These are phyloP conservation scores for Gloeopeniophorella convolvens DNA, from an alignment of 768 basidiomycete genomes.

Conservation along the genomic window DNA sequence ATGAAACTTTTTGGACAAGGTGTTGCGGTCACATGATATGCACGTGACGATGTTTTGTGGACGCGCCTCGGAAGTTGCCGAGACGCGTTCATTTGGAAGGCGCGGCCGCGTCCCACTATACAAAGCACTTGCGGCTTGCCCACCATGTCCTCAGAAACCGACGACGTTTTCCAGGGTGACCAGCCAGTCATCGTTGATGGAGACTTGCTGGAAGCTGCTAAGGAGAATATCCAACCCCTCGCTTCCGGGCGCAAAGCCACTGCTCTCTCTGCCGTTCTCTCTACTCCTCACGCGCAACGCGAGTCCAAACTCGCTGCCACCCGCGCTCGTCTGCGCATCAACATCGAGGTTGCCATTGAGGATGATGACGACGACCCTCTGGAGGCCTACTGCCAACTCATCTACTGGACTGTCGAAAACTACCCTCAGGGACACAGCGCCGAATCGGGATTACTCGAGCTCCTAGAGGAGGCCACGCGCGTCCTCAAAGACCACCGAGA, in stretches of 20 bases:
- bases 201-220: constrained; percentile 74
- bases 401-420: constrained; percentile 90
- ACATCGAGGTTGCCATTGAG: constrained; percentile 62
- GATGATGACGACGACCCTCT: constrained; percentile 76
- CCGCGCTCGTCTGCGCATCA: constrained; percentile 60
- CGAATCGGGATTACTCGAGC: constrained; percentile 84
- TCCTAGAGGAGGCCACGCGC: constrained; percentile 88
- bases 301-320: constrained; percentile 62
- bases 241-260: constrained; percentile 75
- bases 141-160: constrained; percentile 1
- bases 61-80: too few species aligned
- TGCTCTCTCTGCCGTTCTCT: constrained; percentile 63
- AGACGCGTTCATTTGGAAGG: too few species aligned
- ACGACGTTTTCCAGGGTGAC: constrained; percentile 37
- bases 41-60: constrained; percentile 8
- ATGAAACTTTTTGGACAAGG: too few species aligned
- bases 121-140: too few species aligned
- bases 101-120: too few species aligned
- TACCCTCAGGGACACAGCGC: constrained; percentile 90
- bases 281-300: constrained; percentile 72
- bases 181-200: constrained; percentile 59
- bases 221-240: constrained; percentile 83
- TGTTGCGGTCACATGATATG: constrained; percentile 14
- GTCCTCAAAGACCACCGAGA: constrained; percentile 71
- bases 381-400: constrained; percentile 79